Evolutionary conservation across 495 filamentous ascomycete genomes (phyloP).

Genomic region (Tricharina praecox): DNA sequence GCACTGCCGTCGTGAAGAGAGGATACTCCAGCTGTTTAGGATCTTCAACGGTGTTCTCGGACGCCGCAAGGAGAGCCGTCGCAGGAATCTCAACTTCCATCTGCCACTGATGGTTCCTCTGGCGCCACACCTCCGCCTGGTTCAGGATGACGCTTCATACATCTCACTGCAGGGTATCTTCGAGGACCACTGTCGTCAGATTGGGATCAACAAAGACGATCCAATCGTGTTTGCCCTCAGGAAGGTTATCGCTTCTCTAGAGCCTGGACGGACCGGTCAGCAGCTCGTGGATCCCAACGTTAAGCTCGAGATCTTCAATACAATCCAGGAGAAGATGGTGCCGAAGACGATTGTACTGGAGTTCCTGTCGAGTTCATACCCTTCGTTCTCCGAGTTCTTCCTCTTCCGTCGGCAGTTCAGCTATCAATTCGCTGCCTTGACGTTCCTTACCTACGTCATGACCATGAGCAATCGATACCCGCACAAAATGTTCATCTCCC

Average conservation of each 20-base stretch:
- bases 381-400: constrained; percentile 88
- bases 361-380: constrained; percentile 66
- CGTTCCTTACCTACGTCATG: constrained; percentile 97
- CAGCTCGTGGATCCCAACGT: constrained; percentile 33
- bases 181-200: constrained; percentile 82
- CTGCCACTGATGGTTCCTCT: constrained; percentile 88
- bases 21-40: constrained; percentile 91
- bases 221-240: constrained; percentile 90
- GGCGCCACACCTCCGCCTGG: constrained; percentile 78
- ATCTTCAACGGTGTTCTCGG: constrained; percentile 72
- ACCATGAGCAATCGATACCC: constrained; percentile 89
- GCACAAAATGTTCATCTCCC: constrained; percentile 81
- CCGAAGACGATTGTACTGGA: constrained; percentile 61
- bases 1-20: constrained; percentile 81
- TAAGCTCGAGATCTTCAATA: constrained; percentile 68
- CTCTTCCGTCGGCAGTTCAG: constrained; percentile 91
- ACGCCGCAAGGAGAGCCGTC: constrained; percentile 83
- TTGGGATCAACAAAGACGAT: constrained; percentile 80
- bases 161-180: constrained; percentile 86
- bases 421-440: constrained; percentile 88
- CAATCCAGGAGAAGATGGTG: constrained; percentile 84
- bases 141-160: constrained; percentile 88
- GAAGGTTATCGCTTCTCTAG: constrained; percentile 59
- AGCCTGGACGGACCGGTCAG: constrained; percentile 36
- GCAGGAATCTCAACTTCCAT: constrained; percentile 87